A percentile compares a stretch with the other conserved stretches of the same genome.
Conservation (phyloP, 2,329 filamentous ascomycete genomes). For the Chaetomium globosum region DNA sequence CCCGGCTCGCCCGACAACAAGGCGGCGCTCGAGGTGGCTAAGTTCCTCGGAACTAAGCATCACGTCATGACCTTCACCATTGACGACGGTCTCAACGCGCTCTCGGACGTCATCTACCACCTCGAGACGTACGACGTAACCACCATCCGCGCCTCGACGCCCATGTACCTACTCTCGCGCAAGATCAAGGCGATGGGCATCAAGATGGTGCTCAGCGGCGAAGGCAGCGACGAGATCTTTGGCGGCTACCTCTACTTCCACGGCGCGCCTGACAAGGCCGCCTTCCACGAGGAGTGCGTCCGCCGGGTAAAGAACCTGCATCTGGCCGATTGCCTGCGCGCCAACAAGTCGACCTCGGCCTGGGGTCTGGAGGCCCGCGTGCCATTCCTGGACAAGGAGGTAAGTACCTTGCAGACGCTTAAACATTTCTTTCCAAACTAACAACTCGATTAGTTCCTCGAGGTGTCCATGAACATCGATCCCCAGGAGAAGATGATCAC, state of each 20-base stretch:
- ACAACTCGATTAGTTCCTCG: constrained; percentile 65
- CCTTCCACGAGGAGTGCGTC: constrained; percentile 95
- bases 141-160: constrained; percentile 95
- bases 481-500: constrained; percentile 95
- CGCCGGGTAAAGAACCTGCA: constrained; percentile 95
- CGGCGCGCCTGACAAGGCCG: constrained; percentile 82
- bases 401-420: constrained; percentile 41
- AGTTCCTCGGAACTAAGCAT: constrained; percentile 96
- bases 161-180: constrained; percentile 95
- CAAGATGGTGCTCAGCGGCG: constrained; percentile 98
- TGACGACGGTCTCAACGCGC: constrained; percentile 92
- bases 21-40: constrained; percentile 88
- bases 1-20: constrained; percentile 89
- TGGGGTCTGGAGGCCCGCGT: constrained; percentile 98
- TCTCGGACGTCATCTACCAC: constrained; percentile 97
- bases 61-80: constrained; percentile 98
- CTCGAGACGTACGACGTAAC: constrained; percentile 98
- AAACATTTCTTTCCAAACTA: background rate
- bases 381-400: constrained; percentile 93
- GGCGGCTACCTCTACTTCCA: constrained; percentile 99
- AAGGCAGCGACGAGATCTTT: constrained; percentile 97
- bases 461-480: constrained; percentile 90
- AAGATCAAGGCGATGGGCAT: constrained; percentile 99
- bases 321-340: constrained; percentile 90
- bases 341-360: constrained; percentile 98